These are phyloP conservation scores for Arthroderma uncinatum DNA, from an alignment of 2,329 filamentous ascomycete species.

Conservation along the genomic window DNA sequence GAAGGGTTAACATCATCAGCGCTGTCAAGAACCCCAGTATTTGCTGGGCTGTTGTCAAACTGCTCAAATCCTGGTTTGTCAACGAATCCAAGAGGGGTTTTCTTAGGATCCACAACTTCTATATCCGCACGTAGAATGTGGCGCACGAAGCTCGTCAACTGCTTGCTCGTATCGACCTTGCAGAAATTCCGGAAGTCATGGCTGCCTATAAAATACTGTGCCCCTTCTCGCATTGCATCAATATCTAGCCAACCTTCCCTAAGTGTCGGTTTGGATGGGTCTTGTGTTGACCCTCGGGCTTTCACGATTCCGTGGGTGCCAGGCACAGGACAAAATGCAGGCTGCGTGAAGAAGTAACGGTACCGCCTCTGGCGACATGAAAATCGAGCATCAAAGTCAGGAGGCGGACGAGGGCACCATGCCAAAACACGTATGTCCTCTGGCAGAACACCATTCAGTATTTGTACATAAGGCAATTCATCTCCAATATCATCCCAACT, in stretches of 20 bases:
- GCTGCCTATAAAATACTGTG: constrained; percentile 64
- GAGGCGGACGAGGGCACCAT: constrained; percentile 76
- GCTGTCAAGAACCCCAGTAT: not conserved
- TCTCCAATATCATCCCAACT: constrained; percentile 58
- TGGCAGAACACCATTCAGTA: constrained; percentile 80
- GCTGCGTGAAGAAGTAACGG: constrained; percentile 96
- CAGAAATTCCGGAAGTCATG: constrained; percentile 98
- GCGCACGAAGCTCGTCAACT: constrained; percentile 71
- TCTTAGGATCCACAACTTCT: constrained; percentile 50
- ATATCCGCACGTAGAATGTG: constrained; percentile 72
- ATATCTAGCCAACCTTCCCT: constrained; percentile 77
- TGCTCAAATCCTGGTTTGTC: constrained; percentile 36
- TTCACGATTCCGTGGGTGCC: constrained; percentile 40
- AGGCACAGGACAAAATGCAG: constrained; percentile 63
- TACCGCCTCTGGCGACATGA: constrained; percentile 85
- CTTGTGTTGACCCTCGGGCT: constrained; percentile 16
- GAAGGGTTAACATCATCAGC: not conserved
- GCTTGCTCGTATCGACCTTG: constrained; percentile 82
- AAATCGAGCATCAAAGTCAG: constrained; percentile 80
- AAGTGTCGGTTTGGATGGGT: constrained; percentile 19
- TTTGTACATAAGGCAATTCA: constrained; percentile 71
- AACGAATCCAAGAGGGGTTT: constrained; percentile 48
- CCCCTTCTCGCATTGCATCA: constrained; percentile 71
- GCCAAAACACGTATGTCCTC: constrained; percentile 82
- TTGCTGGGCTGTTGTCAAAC: constrained; percentile 13